Evolutionary conservation across 2,329 filamentous ascomycete species (phyloP).

Genomic region (Penicillium hesseltinei): DNA sequence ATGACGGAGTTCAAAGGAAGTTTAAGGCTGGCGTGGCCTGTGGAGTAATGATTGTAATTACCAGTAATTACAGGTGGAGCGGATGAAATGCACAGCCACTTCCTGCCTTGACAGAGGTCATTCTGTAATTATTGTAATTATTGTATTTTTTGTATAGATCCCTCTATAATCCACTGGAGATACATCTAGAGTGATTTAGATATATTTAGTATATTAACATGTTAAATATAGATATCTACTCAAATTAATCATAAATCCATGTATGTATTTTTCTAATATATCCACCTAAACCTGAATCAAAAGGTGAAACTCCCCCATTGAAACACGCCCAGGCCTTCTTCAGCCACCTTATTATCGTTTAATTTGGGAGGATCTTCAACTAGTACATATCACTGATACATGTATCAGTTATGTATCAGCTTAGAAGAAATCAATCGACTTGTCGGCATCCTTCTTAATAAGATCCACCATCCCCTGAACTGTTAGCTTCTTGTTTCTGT

Average conservation of each 20-base stretch:
- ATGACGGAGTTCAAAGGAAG: conserved; percentile 14
- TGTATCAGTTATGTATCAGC: too few species aligned
- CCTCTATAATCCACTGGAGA: too few species aligned
- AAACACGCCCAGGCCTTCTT: background rate
- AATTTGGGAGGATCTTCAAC: background rate
- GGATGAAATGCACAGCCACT: background rate
- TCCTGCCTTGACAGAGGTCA: too few species aligned
- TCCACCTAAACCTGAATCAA: background rate
- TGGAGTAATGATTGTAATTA: background rate
- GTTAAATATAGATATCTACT: too few species aligned
- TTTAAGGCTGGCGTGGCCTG: conserved; percentile 18
- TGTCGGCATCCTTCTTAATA: conserved; percentile 91
- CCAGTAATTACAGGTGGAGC: background rate
- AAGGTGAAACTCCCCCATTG: background rate
- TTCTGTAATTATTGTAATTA: background rate
- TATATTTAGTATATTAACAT: too few species aligned
- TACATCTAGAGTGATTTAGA: too few species aligned
- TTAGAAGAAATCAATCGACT: conserved; percentile 81
- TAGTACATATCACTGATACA: background rate
- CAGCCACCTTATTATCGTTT: conserved; percentile 4
- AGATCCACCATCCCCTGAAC: conserved; percentile 86
- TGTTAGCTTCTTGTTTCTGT: conserved; percentile 20
- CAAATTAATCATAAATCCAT: too few species aligned
- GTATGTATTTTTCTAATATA: background rate
- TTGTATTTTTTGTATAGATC: background rate